phyloP scores from a whole-genome alignment of 2,329 filamentous ascomycete genomes.

The Mycosphaerella sp. region DNA sequence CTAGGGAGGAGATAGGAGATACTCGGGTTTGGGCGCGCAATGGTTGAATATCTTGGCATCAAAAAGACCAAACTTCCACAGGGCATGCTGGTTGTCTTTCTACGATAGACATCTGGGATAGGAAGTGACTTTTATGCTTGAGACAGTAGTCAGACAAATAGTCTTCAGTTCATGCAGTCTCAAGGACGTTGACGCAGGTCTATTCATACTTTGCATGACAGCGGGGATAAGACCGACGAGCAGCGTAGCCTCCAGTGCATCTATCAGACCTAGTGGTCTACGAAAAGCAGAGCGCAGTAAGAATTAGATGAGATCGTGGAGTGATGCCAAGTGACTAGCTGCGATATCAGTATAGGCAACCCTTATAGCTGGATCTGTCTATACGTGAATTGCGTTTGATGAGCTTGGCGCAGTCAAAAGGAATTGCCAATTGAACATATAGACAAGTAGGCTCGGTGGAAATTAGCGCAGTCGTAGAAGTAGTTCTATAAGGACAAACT shows the following conservation, averaged over 20 bases:
- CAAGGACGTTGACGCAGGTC: not conserved
- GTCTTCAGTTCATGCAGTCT: not conserved
- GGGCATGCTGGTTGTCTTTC: not conserved
- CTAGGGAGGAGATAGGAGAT: no score
- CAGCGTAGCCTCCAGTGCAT: not conserved
- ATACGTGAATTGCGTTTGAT: not conserved
- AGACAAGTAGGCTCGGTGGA: not conserved
- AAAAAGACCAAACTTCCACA: no score
- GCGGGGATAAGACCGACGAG: not conserved
- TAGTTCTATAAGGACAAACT: not conserved
- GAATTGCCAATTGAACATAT: slow-evolving; percentile 7
- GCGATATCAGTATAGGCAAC: not conserved
- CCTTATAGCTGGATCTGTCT: not conserved
- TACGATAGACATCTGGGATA: not conserved
- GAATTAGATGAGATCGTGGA: no score
- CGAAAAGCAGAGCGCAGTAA: no score
- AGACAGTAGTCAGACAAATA: not conserved
- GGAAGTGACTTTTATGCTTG: not conserved
- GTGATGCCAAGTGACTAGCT: no score
- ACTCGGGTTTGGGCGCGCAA: not conserved
- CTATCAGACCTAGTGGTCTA: not conserved
- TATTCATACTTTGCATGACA: not conserved
- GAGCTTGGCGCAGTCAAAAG: not conserved
- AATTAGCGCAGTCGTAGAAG: no score
- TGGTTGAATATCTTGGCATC: not conserved